Percentiles rank a stretch among this genome's conserved stretches.
Evolutionary conservation across 1,284 basidiomycete species (phyloP).

Genomic region (Marasmius oreades): DNA sequence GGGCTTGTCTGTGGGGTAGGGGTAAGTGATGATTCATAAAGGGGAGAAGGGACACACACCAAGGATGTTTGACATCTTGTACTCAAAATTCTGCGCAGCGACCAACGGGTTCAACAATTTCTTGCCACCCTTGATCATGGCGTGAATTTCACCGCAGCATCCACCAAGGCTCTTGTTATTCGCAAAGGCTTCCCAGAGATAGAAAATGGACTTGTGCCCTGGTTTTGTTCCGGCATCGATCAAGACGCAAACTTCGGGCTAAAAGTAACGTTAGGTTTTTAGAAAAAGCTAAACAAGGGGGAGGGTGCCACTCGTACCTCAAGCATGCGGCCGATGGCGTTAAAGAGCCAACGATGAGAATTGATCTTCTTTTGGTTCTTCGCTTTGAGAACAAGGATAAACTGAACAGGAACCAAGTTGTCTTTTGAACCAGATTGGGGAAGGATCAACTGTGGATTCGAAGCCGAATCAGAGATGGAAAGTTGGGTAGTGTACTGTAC

Average conservation of each 20-base stretch:
- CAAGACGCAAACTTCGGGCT: constrained; percentile 89
- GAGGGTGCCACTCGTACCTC: constrained; percentile 40
- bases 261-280: constrained; percentile 24
- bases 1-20: constrained; percentile 69
- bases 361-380: constrained; percentile 99
- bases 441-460: constrained; percentile 84
- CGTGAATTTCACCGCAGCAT: constrained; percentile 77
- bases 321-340: constrained; percentile 86
- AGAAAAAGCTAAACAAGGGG: background rate
- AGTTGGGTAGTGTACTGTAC: constrained; percentile 82
- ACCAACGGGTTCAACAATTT: constrained; percentile 92
- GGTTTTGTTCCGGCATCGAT: constrained; percentile 96
- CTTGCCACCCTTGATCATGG: constrained; percentile 89
- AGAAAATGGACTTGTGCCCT: constrained; percentile 94
- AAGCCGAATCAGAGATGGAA: constrained; percentile 61
- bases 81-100: constrained; percentile 97
- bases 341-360: constrained; percentile 96
- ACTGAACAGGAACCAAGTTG: constrained; percentile 93
- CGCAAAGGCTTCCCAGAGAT: constrained; percentile 92
- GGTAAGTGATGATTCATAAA: constrained; percentile 52
- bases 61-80: constrained; percentile 95
- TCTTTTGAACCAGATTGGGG: constrained; percentile 81
- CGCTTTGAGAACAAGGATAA: constrained; percentile 93
- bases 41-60: constrained; percentile 39
- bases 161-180: constrained; percentile 56